Percentiles rank a stretch among this genome's conserved stretches.
Conservation (phyloP, 1,284 basidiomycete genomes). For the Austroboletus novae-zelandiae region DNA sequence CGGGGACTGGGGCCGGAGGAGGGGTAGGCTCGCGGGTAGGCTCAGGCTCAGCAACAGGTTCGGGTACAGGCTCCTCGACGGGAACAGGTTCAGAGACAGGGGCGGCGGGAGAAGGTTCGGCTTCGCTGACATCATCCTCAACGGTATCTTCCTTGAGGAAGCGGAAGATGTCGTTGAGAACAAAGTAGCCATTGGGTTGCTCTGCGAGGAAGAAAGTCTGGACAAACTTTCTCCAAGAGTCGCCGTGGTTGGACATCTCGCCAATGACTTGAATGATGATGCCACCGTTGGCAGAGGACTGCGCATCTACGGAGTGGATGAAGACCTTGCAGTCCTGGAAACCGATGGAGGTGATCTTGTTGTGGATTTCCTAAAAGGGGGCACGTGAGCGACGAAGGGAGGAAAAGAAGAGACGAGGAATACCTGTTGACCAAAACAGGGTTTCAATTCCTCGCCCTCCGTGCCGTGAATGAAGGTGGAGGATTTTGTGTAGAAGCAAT, state of each 20-base stretch:
- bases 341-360: slow-evolving; percentile 90
- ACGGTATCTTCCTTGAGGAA: slow-evolving; percentile 96
- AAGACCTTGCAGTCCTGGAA: slow-evolving; percentile 98
- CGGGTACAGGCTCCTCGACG: slow-evolving; percentile 30
- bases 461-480: slow-evolving; percentile 96
- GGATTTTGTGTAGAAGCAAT: slow-evolving; percentile 99
- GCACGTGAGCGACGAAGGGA: slow-evolving; percentile 3
- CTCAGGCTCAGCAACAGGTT: slow-evolving; percentile 19
- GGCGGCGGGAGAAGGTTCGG: slow-evolving; percentile 30
- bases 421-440: slow-evolving; percentile 92
- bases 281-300: slow-evolving; percentile 90
- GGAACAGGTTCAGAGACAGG: slow-evolving; percentile 35
- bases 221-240: slow-evolving; percentile 96
- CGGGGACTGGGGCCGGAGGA: slow-evolving; percentile 40
- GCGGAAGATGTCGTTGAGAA: slow-evolving; percentile 99
- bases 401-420: not conserved
- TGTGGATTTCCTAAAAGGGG: slow-evolving; percentile 85
- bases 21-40: slow-evolving; percentile 26
- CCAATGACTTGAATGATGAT: slow-evolving; percentile 99
- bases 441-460: slow-evolving; percentile 88
- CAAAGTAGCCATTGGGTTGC: slow-evolving; percentile 98
- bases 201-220: slow-evolving; percentile 99
- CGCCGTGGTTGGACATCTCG: slow-evolving; percentile 92
- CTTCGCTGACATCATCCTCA: slow-evolving; percentile 67
- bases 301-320: slow-evolving; percentile 93